Conservation (phyloP, 345 rosid species). For the Laguncularia racemosa region DNA sequence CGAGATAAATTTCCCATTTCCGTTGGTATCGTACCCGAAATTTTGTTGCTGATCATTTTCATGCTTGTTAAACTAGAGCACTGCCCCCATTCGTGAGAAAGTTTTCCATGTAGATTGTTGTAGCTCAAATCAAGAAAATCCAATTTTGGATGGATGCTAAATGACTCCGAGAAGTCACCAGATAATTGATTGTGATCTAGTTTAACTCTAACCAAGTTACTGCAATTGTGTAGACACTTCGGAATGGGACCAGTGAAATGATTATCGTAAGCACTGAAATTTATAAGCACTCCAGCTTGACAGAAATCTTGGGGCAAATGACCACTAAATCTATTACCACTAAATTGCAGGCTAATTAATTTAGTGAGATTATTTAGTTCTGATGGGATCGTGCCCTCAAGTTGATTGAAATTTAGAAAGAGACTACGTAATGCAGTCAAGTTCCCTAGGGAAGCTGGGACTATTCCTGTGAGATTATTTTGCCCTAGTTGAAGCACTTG, state of each 20-base stretch:
- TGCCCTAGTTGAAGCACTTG: not conserved
- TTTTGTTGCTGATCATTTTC: constrained; percentile 5
- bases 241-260: constrained; percentile 11
- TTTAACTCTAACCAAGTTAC: constrained; percentile 6
- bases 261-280: not conserved
- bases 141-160: constrained; percentile 10
- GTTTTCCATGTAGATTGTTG: constrained; percentile 3
- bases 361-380: constrained; percentile 8
- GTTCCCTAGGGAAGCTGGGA: constrained; percentile 2
- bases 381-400: not conserved
- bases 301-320: constrained; percentile 11
- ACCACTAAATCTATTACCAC: constrained; percentile 7
- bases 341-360: not conserved
- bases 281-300: not conserved
- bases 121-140: constrained; percentile 8
- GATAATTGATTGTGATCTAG: not conserved
- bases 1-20: constrained; percentile 6
- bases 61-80: constrained; percentile 6
- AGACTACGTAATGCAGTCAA: not conserved
- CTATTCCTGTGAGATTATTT: constrained; percentile 3
- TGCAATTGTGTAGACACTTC: constrained; percentile 12
- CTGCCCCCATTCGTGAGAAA: not conserved
- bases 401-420: not conserved
- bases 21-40: constrained; percentile 9
- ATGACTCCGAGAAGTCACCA: constrained; percentile 3